These are phyloP conservation scores for Malassezia caprae DNA, from an alignment of 1,284 basidiomycete genomes.

Conservation along the genomic window DNA sequence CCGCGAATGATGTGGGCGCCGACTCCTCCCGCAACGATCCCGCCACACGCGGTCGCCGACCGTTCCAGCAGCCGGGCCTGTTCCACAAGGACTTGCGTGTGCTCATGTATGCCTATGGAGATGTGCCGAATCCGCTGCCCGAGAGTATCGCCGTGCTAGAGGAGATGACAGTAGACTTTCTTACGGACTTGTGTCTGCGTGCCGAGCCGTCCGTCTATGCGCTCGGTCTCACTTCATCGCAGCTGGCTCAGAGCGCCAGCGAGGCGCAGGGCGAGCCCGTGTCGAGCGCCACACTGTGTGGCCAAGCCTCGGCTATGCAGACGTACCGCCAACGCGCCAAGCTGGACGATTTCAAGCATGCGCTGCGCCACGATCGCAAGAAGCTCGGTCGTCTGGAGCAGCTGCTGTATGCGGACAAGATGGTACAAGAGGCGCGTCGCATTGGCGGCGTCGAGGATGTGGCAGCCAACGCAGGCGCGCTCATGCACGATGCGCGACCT, in stretches of 20 bases:
- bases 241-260: conserved; percentile 19
- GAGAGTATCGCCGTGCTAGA: conserved; percentile 86
- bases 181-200: conserved; percentile 64
- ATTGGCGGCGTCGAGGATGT: conserved; percentile 38
- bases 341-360: conserved; percentile 44
- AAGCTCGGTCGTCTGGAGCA: conserved; percentile 42
- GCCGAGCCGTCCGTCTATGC: conserved; percentile 48
- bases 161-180: conserved; percentile 81
- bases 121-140: conserved; percentile 71
- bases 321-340: conserved; percentile 36
- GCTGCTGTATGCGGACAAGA: conserved; percentile 43
- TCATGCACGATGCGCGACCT: conserved; percentile 19
- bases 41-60: conserved; percentile 16
- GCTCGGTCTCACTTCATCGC: conserved; percentile 27
- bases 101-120: conserved; percentile 91
- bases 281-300: conserved; percentile 4
- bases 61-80: conserved; percentile 34
- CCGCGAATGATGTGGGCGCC: background rate
- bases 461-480: conserved; percentile 29
- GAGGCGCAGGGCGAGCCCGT: conserved; percentile 1
- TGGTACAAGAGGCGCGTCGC: conserved; percentile 39
- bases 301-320: conserved; percentile 13
- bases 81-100: conserved; percentile 54
- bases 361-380: conserved; percentile 41
- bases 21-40: conserved; percentile 5